Conservation (phyloP, 345 rosid genomes). For the Arabidopsis thaliana region DNA sequence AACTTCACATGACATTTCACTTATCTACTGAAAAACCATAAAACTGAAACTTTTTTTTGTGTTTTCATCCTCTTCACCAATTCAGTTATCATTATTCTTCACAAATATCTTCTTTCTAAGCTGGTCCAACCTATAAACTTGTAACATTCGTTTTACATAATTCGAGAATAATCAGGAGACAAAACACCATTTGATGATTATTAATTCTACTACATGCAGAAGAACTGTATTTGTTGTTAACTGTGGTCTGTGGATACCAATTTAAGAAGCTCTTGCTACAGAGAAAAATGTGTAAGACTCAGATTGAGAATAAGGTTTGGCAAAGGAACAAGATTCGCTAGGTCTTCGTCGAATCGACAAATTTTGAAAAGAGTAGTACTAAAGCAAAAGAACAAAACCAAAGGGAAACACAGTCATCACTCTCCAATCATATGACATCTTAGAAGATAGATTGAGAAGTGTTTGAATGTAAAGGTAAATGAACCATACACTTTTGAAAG, state of each 20-base stretch:
- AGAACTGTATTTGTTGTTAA: neutral
- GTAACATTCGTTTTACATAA: neutral
- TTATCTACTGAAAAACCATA: conserved; percentile 18
- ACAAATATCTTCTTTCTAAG: neutral
- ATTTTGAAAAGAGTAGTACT: neutral
- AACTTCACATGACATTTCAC: conserved; percentile 44
- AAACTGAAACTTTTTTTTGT: neutral
- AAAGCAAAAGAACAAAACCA: neutral
- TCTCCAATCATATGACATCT: neutral
- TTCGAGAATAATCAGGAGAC: neutral
- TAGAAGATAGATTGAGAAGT: neutral
- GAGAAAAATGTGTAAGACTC: neutral
- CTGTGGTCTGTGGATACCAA: neutral
- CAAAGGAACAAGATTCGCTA: neutral
- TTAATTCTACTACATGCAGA: neutral
- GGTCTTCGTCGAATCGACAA: neutral
- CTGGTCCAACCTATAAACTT: neutral
- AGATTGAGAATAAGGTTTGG: neutral
- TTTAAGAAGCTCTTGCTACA: neutral
- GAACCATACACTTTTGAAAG: neutral
- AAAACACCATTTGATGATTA: neutral
- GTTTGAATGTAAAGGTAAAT: neutral
- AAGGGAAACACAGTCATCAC: neutral
- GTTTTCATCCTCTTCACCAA: neutral
- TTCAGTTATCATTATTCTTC: neutral